A percentile compares a stretch with the other conserved stretches of the same genome.
These are phyloP conservation scores for Ogataea siamensis DNA, from an alignment of 805 yeast species.

Conservation along the genomic window DNA sequence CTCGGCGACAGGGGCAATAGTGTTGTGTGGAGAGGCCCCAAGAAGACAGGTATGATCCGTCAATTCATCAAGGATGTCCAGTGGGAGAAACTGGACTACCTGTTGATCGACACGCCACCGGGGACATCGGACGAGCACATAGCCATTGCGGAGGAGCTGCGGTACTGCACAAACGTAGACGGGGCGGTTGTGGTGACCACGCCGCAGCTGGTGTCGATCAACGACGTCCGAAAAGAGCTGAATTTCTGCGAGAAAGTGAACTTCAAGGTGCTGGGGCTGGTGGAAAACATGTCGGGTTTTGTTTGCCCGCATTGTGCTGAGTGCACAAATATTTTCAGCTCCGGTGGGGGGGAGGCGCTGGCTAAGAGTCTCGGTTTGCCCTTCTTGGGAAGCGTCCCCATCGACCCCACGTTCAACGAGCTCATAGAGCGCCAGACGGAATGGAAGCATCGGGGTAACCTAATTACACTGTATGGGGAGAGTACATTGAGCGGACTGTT, in stretches of 20 bases:
- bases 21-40: constrained; percentile 98
- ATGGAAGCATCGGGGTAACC: constrained; percentile 41
- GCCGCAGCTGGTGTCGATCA: constrained; percentile 90
- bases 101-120: constrained; percentile 95
- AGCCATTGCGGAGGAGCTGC: constrained; percentile 88
- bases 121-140: constrained; percentile 99
- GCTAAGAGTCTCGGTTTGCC: constrained; percentile 62
- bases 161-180: constrained; percentile 64
- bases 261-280: constrained; percentile 75
- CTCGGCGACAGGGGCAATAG: constrained; percentile 81
- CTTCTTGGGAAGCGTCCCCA: constrained; percentile 85
- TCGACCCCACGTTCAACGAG: constrained; percentile 88
- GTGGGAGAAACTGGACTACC: constrained; percentile 82
- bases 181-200: constrained; percentile 96
- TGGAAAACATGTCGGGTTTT: constrained; percentile 97
- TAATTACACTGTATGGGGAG: constrained; percentile 38
- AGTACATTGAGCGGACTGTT: constrained; percentile 44
- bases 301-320: constrained; percentile 93
- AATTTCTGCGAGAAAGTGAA: constrained; percentile 87
- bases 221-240: constrained; percentile 92
- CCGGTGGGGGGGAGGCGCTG: constrained; percentile 83
- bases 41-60: constrained; percentile 95
- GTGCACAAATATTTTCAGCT: constrained; percentile 85
- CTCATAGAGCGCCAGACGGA: constrained; percentile 81
- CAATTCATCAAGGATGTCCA: constrained; percentile 88